Evolutionary conservation across 495 filamentous ascomycete genomes (phyloP).

Genomic region (Delitschia confertaspora): DNA sequence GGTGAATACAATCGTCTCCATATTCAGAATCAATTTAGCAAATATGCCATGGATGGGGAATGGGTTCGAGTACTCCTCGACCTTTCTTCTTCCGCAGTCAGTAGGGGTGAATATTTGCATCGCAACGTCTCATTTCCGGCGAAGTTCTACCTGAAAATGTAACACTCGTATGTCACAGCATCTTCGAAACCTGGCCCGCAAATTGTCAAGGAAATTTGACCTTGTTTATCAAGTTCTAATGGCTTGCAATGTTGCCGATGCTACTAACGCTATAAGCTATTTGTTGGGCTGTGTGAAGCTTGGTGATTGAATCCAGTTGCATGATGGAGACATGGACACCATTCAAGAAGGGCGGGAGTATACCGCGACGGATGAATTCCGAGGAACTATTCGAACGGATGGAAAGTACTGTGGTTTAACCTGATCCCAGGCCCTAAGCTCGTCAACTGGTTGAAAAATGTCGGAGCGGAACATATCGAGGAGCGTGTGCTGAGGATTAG

Average conservation of each 20-base stretch:
- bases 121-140: slow-evolving; percentile 2
- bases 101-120: too few relatives aligned
- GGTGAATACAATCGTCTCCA: background rate
- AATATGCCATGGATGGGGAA: slow-evolving; percentile 2
- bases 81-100: too few relatives aligned
- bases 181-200: slow-evolving; percentile 8
- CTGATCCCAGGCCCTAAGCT: slow-evolving; percentile 8
- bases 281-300: slow-evolving; percentile 8
- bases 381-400: slow-evolving; percentile 1
- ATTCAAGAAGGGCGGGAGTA: slow-evolving; percentile 8
- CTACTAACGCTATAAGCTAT: slow-evolving; percentile 1
- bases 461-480: background rate
- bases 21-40: background rate
- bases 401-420: slow-evolving; percentile 7
- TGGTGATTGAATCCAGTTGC: slow-evolving; percentile 14
- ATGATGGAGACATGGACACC: slow-evolving; percentile 16
- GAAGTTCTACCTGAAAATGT: slow-evolving; percentile 7
- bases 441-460: background rate
- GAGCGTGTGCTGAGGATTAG: slow-evolving; percentile 4
- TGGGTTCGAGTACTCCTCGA: background rate
- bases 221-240: slow-evolving; percentile 16
- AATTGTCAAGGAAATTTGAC: slow-evolving; percentile 6
- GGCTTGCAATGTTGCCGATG: background rate
- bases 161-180: slow-evolving; percentile 2
- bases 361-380: slow-evolving; percentile 8